Conservation (phyloP, 805 yeast genomes). For the Lachancea lanzarotensis region DNA sequence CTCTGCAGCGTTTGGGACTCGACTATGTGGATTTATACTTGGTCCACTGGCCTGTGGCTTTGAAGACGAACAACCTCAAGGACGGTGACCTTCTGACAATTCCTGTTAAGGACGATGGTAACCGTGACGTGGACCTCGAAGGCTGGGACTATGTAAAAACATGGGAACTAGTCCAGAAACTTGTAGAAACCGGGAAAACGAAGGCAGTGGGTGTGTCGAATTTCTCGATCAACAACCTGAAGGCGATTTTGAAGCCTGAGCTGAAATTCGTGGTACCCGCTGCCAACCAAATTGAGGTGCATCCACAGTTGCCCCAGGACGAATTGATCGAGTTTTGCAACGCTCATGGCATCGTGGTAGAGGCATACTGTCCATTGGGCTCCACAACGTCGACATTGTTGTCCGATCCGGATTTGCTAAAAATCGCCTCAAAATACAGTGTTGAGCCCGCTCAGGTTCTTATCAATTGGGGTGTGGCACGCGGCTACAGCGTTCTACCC, state of each 20-base stretch:
- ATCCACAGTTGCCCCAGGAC: conserved; percentile 63
- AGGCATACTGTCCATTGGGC: conserved; percentile 79
- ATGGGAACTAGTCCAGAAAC: conserved; percentile 57
- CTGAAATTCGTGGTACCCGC: conserved; percentile 55
- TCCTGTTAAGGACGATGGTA: conserved; percentile 37
- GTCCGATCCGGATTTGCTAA: conserved; percentile 37
- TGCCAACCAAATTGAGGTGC: conserved; percentile 69
- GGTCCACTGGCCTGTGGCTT: conserved; percentile 76
- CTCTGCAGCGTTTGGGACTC: conserved; percentile 55
- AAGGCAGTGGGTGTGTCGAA: conserved; percentile 75
- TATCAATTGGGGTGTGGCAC: conserved; percentile 53
- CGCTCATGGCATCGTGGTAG: conserved; percentile 47
- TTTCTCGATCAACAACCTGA: conserved; percentile 49
- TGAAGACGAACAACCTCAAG: conserved; percentile 36
- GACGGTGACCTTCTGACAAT: conserved; percentile 29
- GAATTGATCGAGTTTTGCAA: conserved; percentile 50
- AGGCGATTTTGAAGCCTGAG: conserved; percentile 43
- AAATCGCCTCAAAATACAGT: conserved; percentile 38
- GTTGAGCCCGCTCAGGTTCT: conserved; percentile 44
- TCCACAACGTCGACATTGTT: conserved; percentile 49
- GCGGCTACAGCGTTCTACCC: conserved; percentile 50
- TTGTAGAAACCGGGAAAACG: conserved; percentile 45
- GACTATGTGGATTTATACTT: conserved; percentile 76
- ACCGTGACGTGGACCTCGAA: conserved; percentile 31
- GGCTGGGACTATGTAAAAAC: conserved; percentile 47